These are phyloP conservation scores for Yamagishiella unicocca DNA, from an alignment of 139 green algal species.

Conservation along the genomic window DNA sequence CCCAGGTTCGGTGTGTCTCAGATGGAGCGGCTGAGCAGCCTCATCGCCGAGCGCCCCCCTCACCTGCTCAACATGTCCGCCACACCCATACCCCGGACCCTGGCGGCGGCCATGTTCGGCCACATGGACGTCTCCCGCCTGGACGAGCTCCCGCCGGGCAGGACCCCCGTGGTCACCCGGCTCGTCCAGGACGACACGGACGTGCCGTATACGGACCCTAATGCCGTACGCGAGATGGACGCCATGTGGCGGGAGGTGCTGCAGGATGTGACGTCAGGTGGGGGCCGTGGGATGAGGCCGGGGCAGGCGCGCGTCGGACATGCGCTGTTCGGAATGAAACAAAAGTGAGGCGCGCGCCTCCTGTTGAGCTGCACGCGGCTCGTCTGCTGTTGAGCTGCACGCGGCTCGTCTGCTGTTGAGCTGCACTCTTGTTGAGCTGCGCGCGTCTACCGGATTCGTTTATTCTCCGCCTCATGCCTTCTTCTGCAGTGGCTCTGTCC, in stretches of 20 bases:
- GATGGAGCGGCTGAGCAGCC: slow-evolving; percentile 71
- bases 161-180: slow-evolving; percentile 62
- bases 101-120: slow-evolving; percentile 85
- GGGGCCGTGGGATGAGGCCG: not conserved
- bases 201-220: slow-evolving; percentile 13
- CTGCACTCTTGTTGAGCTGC: no score
- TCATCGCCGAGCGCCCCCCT: slow-evolving; percentile 66
- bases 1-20: slow-evolving; percentile 91
- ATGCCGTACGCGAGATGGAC: slow-evolving; percentile 14
- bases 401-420: no score
- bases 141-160: slow-evolving; percentile 79
- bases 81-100: slow-evolving; percentile 96
- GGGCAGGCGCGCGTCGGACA: not conserved
- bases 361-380: no score
- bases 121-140: slow-evolving; percentile 75
- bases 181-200: slow-evolving; percentile 26
- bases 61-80: slow-evolving; percentile 96
- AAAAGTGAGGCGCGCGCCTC: no score
- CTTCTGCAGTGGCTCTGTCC: no score
- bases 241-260: slow-evolving; percentile 39
- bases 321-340: no score
- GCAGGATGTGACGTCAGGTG: slow-evolving; percentile 40
- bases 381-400: no score
- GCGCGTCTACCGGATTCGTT: no score
- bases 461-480: no score